Conservation (phyloP, 2,329 filamentous ascomycete species). For the Phyllosticta capitalensis region DNA sequence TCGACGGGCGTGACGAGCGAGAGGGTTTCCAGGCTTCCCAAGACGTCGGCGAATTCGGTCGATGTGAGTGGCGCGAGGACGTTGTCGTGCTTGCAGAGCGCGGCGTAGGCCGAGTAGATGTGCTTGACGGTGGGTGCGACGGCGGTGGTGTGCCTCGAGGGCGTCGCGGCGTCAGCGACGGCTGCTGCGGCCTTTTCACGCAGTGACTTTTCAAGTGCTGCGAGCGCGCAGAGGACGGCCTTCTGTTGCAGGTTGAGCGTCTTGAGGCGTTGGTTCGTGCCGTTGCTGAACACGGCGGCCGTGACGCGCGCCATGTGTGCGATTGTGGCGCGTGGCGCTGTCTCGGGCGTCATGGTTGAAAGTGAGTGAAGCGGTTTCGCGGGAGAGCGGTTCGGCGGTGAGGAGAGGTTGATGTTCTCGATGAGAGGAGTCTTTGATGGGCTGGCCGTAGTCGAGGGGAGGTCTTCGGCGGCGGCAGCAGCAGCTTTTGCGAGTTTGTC, state of each 20-base stretch:
- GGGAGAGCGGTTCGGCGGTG: slow-evolving; percentile 33
- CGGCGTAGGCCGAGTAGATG: slow-evolving; percentile 74
- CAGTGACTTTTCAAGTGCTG: slow-evolving; percentile 74
- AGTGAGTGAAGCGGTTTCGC: slow-evolving; percentile 39
- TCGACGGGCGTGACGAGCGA: slow-evolving; percentile 65
- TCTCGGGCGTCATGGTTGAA: slow-evolving; percentile 58
- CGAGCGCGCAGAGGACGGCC: slow-evolving; percentile 79
- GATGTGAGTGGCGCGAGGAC: slow-evolving; percentile 79
- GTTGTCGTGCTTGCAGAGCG: slow-evolving; percentile 78
- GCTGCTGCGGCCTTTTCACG: slow-evolving; percentile 29
- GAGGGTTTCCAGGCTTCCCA: slow-evolving; percentile 79
- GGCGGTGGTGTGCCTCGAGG: slow-evolving; percentile 39
- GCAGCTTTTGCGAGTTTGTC: slow-evolving; percentile 57
- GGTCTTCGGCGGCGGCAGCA: slow-evolving; percentile 44
- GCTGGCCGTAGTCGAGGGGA: slow-evolving; percentile 40
- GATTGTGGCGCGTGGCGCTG: slow-evolving; percentile 80
- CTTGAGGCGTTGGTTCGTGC: slow-evolving; percentile 72
- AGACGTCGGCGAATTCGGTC: slow-evolving; percentile 89
- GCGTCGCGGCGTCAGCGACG: slow-evolving; percentile 19
- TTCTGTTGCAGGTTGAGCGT: slow-evolving; percentile 93
- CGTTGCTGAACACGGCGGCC: slow-evolving; percentile 80
- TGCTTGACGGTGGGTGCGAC: slow-evolving; percentile 71
- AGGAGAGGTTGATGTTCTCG: slow-evolving; percentile 71
- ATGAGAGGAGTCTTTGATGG: slow-evolving; percentile 68
- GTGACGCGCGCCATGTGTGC: slow-evolving; percentile 88